Evolutionary conservation across 495 filamentous ascomycete genomes (phyloP), one percentile per base, ranked within the genome.

Genomic region (Hypoxylon crocopeplum): DNA sequence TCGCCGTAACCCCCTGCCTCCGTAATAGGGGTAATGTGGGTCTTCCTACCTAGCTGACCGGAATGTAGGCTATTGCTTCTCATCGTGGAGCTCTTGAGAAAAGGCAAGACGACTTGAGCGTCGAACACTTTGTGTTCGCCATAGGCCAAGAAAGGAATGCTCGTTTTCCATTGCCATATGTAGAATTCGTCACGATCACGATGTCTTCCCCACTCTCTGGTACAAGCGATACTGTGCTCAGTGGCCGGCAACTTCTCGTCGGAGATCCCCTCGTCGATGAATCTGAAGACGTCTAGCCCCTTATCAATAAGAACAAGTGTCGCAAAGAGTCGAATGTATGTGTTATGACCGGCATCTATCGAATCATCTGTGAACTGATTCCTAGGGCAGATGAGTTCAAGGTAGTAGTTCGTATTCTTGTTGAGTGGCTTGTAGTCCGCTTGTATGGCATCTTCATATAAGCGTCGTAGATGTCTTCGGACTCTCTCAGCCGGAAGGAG

Each of bases 241-340:
- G n/a, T n/a, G n/a, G n/a, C n/a, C n/a, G n/a, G n/a, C n/a, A n/a
- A n/a, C n/a, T n/a, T n/a, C n/a, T n/a, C n/a, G n/a, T n/a, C n/a
- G n/a, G n/a, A n/a, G 1, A 59, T n/a, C 2, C 30, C 39, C 2
- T 25, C 34, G 8, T 51, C 55, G 12, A 59, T 59, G 38, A 59
- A 59, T 13, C 46, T 21, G 30, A 59, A 59, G 10, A 51, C 27
- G 16, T 37, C 36, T 0, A 21, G 1, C 0, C 16, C 54, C 21
- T 50, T 50, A 3, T 45, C 38, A 21, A 21, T 46, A 6, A 58
- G 5, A 11, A 50, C 15, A 6, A 58, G 37, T 1, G 38, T 58
- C 4, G 54, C 37, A 2, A 58, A 49, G 7, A 58, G 54, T 2
- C 46, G 19, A 5, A 58, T 50, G 21, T 50, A 50, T 5, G 54